These are phyloP conservation scores for Patellifolia procumbens DNA, from an alignment of 179 eudicot species.

Conservation along the genomic window DNA sequence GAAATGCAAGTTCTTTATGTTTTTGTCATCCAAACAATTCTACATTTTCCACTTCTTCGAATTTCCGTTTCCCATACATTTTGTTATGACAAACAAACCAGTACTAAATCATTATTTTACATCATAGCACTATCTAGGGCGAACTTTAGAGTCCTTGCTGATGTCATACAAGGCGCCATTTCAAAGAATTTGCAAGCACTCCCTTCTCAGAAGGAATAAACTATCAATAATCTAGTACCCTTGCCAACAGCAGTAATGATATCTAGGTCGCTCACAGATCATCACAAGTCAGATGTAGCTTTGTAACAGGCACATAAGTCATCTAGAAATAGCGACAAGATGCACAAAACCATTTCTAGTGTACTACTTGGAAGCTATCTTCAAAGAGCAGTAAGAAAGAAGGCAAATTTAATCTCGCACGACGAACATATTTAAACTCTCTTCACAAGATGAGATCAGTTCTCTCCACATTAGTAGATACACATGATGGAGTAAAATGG, in stretches of 20 bases:
- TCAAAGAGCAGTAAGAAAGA: too few species aligned
- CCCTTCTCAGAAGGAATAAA: neutral
- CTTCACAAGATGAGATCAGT: slow-evolving; percentile 17
- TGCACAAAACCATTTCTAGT: neutral
- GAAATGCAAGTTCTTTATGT: too few species aligned
- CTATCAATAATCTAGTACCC: neutral
- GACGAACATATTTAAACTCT: slow-evolving; percentile 17
- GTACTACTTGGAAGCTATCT: neutral
- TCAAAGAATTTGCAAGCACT: neutral
- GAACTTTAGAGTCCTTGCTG: too few species aligned
- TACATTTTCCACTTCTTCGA: too few species aligned
- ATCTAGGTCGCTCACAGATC: too few species aligned
- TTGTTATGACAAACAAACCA: too few species aligned
- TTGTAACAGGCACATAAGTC: neutral
- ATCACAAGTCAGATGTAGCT: too few species aligned
- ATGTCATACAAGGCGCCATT: neutral
- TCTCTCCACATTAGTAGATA: slow-evolving; percentile 34
- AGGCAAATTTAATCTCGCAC: slow-evolving; percentile 4
- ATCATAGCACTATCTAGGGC: neutral
- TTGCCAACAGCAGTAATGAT: too few species aligned
- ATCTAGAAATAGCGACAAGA: neutral
- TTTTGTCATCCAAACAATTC: too few species aligned
- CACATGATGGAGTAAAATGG: slow-evolving; percentile 16
- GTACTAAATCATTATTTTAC: neutral
- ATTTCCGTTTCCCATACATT: too few species aligned